Percentiles rank a stretch among this genome's conserved stretches.
These are phyloP conservation scores for Trichosporon coremiiforme DNA, from an alignment of 1,284 basidiomycete species.

Conservation along the genomic window DNA sequence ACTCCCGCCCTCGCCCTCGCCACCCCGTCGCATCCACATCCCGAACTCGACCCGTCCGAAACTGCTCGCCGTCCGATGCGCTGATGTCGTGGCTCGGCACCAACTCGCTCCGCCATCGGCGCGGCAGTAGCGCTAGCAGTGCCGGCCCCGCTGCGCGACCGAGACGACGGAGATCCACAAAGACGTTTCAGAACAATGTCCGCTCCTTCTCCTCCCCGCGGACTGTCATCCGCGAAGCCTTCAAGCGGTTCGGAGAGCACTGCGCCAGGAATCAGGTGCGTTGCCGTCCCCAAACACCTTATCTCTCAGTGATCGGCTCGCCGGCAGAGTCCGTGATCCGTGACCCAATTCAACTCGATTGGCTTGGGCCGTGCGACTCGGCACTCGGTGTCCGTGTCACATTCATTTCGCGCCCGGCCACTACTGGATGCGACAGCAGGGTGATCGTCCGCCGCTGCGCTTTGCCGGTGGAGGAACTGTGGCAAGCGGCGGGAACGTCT, in stretches of 20 bases:
- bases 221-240: slow-evolving; percentile 5
- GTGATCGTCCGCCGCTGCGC: not conserved
- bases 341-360: not conserved
- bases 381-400: not conserved
- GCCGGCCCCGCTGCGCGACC: slow-evolving; percentile 16
- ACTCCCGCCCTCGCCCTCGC: not conserved
- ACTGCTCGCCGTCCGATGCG: slow-evolving; percentile 16
- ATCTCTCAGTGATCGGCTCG: slow-evolving; percentile 4
- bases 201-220: slow-evolving; percentile 6
- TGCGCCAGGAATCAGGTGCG: slow-evolving; percentile 55
- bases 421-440: not conserved
- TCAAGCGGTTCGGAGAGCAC: slow-evolving; percentile 52
- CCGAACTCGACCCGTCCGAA: not conserved
- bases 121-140: slow-evolving; percentile 10
- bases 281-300: slow-evolving; percentile 5
- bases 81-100: slow-evolving; percentile 35
- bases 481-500: not conserved
- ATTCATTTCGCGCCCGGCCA: not conserved
- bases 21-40: not conserved
- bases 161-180: slow-evolving; percentile 6
- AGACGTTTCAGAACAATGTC: not conserved
- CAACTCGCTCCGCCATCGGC: slow-evolving; percentile 27
- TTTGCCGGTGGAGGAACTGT: not conserved
- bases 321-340: not conserved
- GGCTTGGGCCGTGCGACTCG: not conserved